phyloP scores from a whole-genome alignment of 2,329 filamentous ascomycete genomes.

The Cylindrodendrum hubeiense region DNA sequence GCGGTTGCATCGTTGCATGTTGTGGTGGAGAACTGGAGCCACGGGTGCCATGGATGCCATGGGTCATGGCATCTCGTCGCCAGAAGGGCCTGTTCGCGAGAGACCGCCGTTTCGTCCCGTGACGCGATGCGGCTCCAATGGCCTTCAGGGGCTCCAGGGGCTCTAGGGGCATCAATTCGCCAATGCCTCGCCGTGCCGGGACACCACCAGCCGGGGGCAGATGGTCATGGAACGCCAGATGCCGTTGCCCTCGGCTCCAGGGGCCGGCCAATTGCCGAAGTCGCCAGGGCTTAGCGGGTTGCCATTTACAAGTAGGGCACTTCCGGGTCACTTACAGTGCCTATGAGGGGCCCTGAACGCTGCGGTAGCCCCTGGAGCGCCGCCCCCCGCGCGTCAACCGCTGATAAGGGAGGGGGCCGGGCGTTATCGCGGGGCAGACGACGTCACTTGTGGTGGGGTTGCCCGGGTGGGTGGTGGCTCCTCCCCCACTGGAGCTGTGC shows the following conservation, averaged over 20 bases:
- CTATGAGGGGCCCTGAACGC: background rate
- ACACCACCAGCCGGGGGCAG: background rate
- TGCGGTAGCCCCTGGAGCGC: slow-evolving; percentile 2
- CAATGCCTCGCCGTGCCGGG: background rate
- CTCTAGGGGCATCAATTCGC: slow-evolving; percentile 3
- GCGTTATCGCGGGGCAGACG: slow-evolving; percentile 21
- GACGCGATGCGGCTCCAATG: slow-evolving; percentile 7
- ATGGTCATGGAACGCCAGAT: background rate
- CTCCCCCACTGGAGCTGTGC: slow-evolving; percentile 29
- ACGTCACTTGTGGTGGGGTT: slow-evolving; percentile 35
- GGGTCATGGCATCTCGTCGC: background rate
- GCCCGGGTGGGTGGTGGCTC: background rate
- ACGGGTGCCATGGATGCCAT: background rate
- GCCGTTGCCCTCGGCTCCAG: background rate
- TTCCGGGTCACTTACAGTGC: background rate
- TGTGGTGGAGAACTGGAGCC: slow-evolving; percentile 6
- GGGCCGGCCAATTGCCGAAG: background rate
- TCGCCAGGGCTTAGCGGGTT: background rate
- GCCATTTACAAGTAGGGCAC: background rate
- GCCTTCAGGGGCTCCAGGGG: background rate
- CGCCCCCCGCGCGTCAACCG: slow-evolving; percentile 15
- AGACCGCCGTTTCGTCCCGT: slow-evolving; percentile 18
- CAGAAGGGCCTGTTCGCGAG: background rate
- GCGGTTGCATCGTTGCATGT: slow-evolving; percentile 15
- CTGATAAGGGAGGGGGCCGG: slow-evolving; percentile 10